phyloP scores from a whole-genome alignment of 192 early-diverging fungal species.

The Mortierella hygrophila region DNA sequence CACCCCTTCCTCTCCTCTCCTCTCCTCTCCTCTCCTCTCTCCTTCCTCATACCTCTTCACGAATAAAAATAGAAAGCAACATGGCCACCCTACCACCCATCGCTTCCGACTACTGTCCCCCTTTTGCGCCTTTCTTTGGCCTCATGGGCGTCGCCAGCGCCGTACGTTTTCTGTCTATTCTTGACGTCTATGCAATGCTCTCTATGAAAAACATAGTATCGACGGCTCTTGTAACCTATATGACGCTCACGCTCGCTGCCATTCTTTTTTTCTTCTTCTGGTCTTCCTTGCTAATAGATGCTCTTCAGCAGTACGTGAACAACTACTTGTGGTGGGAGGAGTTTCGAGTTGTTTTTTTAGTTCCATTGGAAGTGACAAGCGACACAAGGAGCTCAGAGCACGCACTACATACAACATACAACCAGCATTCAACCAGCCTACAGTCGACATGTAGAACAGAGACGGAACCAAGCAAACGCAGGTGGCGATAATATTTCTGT shows the following conservation, averaged over 20 bases:
- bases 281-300: conserved; percentile 57
- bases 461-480: neutral
- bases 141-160: conserved; percentile 91
- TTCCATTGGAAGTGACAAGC: neutral
- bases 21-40: neutral
- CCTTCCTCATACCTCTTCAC: neutral
- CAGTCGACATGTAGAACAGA: neutral
- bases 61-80: neutral
- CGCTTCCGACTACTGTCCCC: conserved; percentile 71
- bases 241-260: neutral
- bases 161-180: conserved; percentile 57
- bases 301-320: conserved; percentile 77
- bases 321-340: neutral
- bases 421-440: neutral
- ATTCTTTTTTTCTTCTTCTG: conserved; percentile 9
- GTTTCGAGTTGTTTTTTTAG: neutral
- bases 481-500: no score
- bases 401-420: neutral
- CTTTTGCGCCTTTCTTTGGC: conserved; percentile 96
- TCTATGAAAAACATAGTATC: no score
- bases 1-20: neutral
- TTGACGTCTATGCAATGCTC: no score
- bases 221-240: no score
- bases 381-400: neutral
- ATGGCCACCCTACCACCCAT: conserved; percentile 51